A percentile compares a stretch with the other conserved stretches of the same genome.
These are phyloP conservation scores for Kluyveromyces wickerhamii DNA, from an alignment of 805 yeast genomes.

Conservation along the genomic window DNA sequence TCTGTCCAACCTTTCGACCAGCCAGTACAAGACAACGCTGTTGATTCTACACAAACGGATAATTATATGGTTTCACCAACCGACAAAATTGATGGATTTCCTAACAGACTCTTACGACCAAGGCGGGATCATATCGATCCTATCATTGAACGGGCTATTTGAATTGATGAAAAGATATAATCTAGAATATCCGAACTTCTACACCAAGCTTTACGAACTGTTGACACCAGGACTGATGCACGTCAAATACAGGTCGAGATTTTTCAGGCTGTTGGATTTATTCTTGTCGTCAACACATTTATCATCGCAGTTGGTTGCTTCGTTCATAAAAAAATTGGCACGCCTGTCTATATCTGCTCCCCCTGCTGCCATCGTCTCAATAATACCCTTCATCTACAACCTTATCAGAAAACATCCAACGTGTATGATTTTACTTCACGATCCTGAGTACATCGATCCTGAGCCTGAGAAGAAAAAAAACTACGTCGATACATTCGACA, in stretches of 20 bases:
- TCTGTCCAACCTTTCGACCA: slow-evolving; percentile 36
- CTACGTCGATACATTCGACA: slow-evolving; percentile 60
- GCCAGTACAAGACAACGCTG: slow-evolving; percentile 63
- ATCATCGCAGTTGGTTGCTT: slow-evolving; percentile 75
- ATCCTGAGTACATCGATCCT: slow-evolving; percentile 25
- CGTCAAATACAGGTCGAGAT: slow-evolving; percentile 75
- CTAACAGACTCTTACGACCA: slow-evolving; percentile 74
- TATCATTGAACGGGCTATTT: slow-evolving; percentile 83
- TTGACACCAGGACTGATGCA: slow-evolving; percentile 70
- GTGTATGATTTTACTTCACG: slow-evolving; percentile 83
- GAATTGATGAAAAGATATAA: slow-evolving; percentile 74
- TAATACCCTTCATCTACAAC: slow-evolving; percentile 88
- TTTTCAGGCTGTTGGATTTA: slow-evolving; percentile 76
- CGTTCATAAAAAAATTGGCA: slow-evolving; percentile 78
- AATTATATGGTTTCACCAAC: slow-evolving; percentile 71
- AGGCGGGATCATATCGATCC: slow-evolving; percentile 55
- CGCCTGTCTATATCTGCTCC: slow-evolving; percentile 69
- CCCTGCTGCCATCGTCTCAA: slow-evolving; percentile 80
- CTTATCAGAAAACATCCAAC: slow-evolving; percentile 86
- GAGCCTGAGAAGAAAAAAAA: slow-evolving; percentile 23
- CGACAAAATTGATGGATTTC: slow-evolving; percentile 87
- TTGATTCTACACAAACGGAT: slow-evolving; percentile 73
- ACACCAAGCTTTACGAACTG: slow-evolving; percentile 69
- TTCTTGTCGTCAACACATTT: slow-evolving; percentile 84
- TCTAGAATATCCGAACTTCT: slow-evolving; percentile 89